These are phyloP conservation scores for Backusella mclennaniae DNA, from an alignment of 192 early-diverging fungal genomes.

Conservation along the genomic window DNA sequence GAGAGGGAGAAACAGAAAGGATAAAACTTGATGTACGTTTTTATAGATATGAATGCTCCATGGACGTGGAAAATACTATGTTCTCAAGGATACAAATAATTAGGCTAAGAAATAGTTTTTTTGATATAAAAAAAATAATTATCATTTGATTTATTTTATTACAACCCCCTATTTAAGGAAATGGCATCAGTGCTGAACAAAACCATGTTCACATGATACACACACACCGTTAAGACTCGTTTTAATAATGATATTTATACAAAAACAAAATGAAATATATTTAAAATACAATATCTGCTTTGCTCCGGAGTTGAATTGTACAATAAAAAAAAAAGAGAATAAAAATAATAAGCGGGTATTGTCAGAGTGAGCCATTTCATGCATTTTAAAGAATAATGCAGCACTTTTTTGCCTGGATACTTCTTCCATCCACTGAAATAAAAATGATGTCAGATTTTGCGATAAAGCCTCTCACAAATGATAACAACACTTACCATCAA, in stretches of 20 bases:
- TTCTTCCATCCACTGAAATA: neutral
- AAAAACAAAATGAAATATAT: neutral
- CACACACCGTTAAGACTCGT: too few relatives aligned
- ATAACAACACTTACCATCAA: neutral
- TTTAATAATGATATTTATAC: neutral
- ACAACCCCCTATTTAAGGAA: neutral
- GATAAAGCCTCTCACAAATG: neutral
- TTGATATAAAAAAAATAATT: too few relatives aligned
- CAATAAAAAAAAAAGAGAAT: neutral
- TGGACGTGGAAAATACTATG: too few relatives aligned
- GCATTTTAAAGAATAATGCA: constrained; percentile 5
- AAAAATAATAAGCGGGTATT: neutral
- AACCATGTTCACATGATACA: neutral
- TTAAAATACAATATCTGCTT: neutral
- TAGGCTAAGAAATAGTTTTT: too few relatives aligned
- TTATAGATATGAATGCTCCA: too few relatives aligned
- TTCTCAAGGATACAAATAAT: too few relatives aligned
- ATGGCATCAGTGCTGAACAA: neutral
- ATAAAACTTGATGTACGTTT: too few relatives aligned
- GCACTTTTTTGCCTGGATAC: neutral
- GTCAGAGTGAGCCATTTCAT: neutral
- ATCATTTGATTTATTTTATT: neutral
- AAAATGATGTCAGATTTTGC: neutral
- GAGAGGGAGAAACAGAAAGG: too few relatives aligned
- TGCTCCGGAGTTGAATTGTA: neutral